These are phyloP conservation scores for Mucor saturninus DNA, from an alignment of 371 early-diverging fungal species.

Conservation along the genomic window DNA sequence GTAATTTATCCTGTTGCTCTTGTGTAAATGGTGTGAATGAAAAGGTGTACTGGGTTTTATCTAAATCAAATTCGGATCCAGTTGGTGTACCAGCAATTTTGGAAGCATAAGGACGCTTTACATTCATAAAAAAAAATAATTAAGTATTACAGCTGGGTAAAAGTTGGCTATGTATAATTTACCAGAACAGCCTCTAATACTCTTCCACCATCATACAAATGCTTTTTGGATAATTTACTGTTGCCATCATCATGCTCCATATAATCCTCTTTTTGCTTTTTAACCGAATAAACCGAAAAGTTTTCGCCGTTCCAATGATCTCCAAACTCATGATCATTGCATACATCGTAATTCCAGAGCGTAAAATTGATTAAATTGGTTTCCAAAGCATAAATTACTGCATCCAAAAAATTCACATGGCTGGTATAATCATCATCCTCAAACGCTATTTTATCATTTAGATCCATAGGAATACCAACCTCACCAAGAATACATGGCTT, in stretches of 20 bases:
- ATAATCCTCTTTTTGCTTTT: conserved; percentile 18
- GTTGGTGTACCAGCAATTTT: conserved; percentile 78
- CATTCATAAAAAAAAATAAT: neutral
- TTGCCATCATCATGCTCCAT: conserved; percentile 30
- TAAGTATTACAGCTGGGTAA: neutral
- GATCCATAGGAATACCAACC: conserved; percentile 88
- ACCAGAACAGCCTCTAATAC: conserved; percentile 81
- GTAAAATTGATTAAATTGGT: conserved; percentile 78
- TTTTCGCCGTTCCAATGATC: conserved; percentile 94
- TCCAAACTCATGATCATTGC: conserved; percentile 77
- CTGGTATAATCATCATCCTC: conserved; percentile 69
- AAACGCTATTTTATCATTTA: conserved; percentile 74
- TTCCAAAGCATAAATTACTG: conserved; percentile 75
- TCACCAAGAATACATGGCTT: conserved; percentile 79
- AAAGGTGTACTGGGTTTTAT: conserved; percentile 63
- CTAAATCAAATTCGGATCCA: conserved; percentile 61
- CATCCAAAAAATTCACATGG: conserved; percentile 77
- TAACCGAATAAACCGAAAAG: conserved; percentile 76
- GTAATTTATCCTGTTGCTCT: conserved; percentile 4
- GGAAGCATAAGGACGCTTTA: conserved; percentile 78
- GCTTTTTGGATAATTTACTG: conserved; percentile 34
- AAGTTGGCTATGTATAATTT: conserved; percentile 12
- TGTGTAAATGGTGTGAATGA: conserved; percentile 40
- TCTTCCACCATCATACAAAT: conserved; percentile 75
- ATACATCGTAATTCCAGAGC: conserved; percentile 85